Percentiles rank a stretch among this genome's conserved stretches.
These are phyloP conservation scores for Rhynchospora tenuis DNA, from an alignment of 176 grass and related monocot genomes.

Conservation along the genomic window DNA sequence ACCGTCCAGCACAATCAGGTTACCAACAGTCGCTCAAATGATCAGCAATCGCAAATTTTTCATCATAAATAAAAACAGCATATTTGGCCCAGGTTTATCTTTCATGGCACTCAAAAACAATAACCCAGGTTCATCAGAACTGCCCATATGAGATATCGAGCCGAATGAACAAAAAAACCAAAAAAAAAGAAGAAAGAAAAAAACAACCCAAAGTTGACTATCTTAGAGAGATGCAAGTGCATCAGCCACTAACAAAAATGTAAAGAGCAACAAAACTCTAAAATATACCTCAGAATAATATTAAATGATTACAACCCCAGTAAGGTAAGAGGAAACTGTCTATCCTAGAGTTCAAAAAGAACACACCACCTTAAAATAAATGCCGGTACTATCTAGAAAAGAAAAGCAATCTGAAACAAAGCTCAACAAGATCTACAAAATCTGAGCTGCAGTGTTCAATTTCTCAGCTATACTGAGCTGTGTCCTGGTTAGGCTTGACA, in stretches of 20 bases:
- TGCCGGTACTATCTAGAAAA: conserved; percentile 12
- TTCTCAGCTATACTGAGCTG: conserved; percentile 86
- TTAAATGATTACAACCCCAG: neutral
- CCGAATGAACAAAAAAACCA: neutral
- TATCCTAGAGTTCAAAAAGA: conserved; percentile 22
- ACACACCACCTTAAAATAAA: neutral
- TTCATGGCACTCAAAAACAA: too few species aligned
- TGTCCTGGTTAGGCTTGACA: conserved; percentile 82
- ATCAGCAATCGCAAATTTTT: too few species aligned
- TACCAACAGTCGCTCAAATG: neutral
- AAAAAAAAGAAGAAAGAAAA: neutral
- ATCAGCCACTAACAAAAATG: neutral
- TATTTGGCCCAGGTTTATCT: too few species aligned
- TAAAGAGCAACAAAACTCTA: neutral
- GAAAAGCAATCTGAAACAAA: conserved; percentile 18
- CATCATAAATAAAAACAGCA: too few species aligned
- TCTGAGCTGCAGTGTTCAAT: conserved; percentile 85
- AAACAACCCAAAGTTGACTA: neutral
- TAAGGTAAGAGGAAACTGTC: neutral
- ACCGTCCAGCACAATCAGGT: neutral
- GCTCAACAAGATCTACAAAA: conserved; percentile 41
- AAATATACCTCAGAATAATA: neutral
- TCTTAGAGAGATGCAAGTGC: neutral
- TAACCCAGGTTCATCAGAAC: too few species aligned
- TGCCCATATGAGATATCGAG: neutral